Evolutionary conservation across 306 rosid species (phyloP).

Genomic region (Heteromeles arbutifolia): DNA sequence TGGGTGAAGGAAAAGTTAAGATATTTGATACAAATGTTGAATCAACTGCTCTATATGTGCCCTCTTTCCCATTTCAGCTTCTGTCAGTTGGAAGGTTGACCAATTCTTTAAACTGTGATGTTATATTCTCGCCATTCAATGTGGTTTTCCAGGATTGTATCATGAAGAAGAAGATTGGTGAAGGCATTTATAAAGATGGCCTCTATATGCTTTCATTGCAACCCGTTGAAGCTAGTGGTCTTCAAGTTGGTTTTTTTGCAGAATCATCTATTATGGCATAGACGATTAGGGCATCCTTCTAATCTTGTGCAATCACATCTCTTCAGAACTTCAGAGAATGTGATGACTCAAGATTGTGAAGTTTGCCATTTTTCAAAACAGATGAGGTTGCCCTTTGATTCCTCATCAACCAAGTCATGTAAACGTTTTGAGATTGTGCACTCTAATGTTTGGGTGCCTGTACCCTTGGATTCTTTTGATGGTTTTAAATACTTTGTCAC

Average conservation of each 20-base stretch:
- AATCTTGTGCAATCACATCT: too few relatives aligned
- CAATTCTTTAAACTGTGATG: not conserved
- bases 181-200: not conserved
- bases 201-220: not conserved
- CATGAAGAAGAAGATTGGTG: not conserved
- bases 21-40: not conserved
- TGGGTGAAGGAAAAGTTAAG: not conserved
- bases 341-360: not conserved
- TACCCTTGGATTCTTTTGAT: too few relatives aligned
- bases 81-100: not conserved
- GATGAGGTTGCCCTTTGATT: fast-evolving
- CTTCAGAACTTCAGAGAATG: too few relatives aligned
- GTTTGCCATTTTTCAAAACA: not conserved
- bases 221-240: too few relatives aligned
- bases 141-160: not conserved
- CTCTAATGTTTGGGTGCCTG: too few relatives aligned
- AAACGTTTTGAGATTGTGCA: not conserved
- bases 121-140: too few relatives aligned
- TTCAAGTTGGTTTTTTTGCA: too few relatives aligned
- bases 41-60: not conserved
- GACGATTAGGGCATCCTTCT: too few relatives aligned
- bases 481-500: too few relatives aligned
- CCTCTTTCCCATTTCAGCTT: not conserved
- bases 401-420: too few relatives aligned
- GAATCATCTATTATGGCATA: too few relatives aligned